Percentiles rank a stretch among this genome's conserved stretches.
These are phyloP conservation scores for Tulasnella sp. DNA, from an alignment of 768 basidiomycete species.

Conservation along the genomic window DNA sequence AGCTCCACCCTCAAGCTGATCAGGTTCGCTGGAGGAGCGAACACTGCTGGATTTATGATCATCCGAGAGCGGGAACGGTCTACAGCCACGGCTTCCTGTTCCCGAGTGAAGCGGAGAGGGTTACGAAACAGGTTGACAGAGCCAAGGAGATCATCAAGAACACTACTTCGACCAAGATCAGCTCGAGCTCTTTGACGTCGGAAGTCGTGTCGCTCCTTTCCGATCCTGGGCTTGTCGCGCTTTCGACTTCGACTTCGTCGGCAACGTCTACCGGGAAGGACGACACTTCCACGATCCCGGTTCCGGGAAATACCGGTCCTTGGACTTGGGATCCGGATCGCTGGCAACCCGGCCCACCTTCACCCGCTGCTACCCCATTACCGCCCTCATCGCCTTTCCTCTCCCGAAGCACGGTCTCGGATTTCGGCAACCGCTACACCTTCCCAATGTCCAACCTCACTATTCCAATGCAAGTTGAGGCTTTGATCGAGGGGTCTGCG, in stretches of 20 bases:
- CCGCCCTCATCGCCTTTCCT: slow-evolving; percentile 40
- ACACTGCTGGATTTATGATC: slow-evolving; percentile 96
- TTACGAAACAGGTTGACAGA: slow-evolving; percentile 49
- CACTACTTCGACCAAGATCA: slow-evolving; percentile 20
- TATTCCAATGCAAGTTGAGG: slow-evolving; percentile 69
- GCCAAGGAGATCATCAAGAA: slow-evolving; percentile 30
- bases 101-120: slow-evolving; percentile 73
- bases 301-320: background rate
- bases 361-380: slow-evolving; percentile 12
- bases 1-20: slow-evolving; percentile 39
- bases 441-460: slow-evolving; percentile 61
- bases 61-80: slow-evolving; percentile 90
- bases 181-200: background rate
- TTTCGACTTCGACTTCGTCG: slow-evolving; percentile 27
- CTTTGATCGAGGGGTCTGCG: slow-evolving; percentile 84
- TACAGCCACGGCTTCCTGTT: slow-evolving; percentile 94
- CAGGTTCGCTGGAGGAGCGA: slow-evolving; percentile 87
- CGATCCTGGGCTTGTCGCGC: slow-evolving; percentile 22
- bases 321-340: slow-evolving; percentile 1
- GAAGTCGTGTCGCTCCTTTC: background rate
- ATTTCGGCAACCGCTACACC: slow-evolving; percentile 68
- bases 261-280: slow-evolving; percentile 27
- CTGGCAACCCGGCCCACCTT: slow-evolving; percentile 11
- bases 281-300: slow-evolving; percentile 28
- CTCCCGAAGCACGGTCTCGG: slow-evolving; percentile 64